phyloP scores from a whole-genome alignment of 164 flowering plant species.

The Umbilicus rupestris region DNA sequence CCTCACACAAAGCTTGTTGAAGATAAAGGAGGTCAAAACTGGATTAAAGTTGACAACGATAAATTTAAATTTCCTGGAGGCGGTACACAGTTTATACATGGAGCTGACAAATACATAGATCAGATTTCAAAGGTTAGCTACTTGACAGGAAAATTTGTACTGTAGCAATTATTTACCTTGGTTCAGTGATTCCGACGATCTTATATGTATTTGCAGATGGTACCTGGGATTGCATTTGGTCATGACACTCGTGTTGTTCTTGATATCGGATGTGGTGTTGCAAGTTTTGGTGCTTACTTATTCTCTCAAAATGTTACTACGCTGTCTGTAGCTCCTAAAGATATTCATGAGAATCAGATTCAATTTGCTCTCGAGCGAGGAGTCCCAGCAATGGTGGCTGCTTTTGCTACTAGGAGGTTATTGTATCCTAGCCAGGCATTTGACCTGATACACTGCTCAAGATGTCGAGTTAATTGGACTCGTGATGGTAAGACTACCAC shows the following conservation, averaged over 20 bases:
- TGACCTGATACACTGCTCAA: constrained; percentile 76
- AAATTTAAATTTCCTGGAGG: constrained; percentile 98
- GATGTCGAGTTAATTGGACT: constrained; percentile 72
- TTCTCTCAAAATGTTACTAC: constrained; percentile 49
- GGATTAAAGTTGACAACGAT: constrained; percentile 61
- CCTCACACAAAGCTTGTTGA: constrained; percentile 88
- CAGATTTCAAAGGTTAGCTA: constrained; percentile 27
- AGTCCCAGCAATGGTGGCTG: constrained; percentile 80
- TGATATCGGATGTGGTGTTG: constrained; percentile 82
- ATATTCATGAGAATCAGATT: constrained; percentile 72
- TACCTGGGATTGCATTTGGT: constrained; percentile 66
- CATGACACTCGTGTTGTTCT: constrained; percentile 40
- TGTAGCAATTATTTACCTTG: not conserved
- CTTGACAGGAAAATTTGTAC: not conserved
- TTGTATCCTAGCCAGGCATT: constrained; percentile 75
- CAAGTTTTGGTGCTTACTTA: constrained; percentile 77
- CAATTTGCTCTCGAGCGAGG: constrained; percentile 85
- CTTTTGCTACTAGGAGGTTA: constrained; percentile 52
- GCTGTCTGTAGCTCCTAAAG: constrained; percentile 72
- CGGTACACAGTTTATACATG: constrained; percentile 96
- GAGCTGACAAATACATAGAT: constrained; percentile 85
- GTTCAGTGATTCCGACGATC: not conserved
- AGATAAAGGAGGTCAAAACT: constrained; percentile 98
- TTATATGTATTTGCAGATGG: constrained; percentile 37
- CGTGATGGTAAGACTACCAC: constrained; percentile 46